phyloP scores from a whole-genome alignment of 495 filamentous ascomycete species.

The Monascus purpureus region DNA sequence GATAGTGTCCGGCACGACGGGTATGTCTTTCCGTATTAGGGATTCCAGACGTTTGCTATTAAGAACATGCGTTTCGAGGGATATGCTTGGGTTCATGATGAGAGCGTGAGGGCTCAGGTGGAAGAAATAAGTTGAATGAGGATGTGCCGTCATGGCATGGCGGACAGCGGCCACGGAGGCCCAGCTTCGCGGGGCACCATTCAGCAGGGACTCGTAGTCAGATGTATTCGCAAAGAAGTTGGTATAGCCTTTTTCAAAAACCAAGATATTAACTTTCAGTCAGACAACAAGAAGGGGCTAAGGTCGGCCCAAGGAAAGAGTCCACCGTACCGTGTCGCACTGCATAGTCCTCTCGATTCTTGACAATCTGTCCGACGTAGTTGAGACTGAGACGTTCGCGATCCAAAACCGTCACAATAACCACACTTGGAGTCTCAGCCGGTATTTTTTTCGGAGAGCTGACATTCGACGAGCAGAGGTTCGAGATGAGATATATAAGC shows the following conservation, averaged over 20 bases:
- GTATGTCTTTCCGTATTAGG: slow-evolving; percentile 71
- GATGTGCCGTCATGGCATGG: slow-evolving; percentile 71
- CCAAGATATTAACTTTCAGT: not conserved
- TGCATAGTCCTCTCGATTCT: slow-evolving; percentile 81
- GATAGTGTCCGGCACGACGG: slow-evolving; percentile 88
- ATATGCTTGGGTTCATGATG: slow-evolving; percentile 74
- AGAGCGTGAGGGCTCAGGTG: slow-evolving; percentile 69
- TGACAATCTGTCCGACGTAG: slow-evolving; percentile 56
- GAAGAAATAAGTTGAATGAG: slow-evolving; percentile 68
- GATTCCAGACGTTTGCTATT: slow-evolving; percentile 48
- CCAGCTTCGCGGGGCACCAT: slow-evolving; percentile 59
- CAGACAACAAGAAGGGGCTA: no score
- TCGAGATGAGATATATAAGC: slow-evolving; percentile 49
- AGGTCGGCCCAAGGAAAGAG: not conserved
- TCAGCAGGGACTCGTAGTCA: slow-evolving; percentile 53
- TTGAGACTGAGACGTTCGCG: slow-evolving; percentile 38
- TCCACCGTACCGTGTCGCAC: slow-evolving; percentile 61
- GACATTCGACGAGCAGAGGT: slow-evolving; percentile 27
- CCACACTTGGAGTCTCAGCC: slow-evolving; percentile 61
- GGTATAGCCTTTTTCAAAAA: slow-evolving; percentile 51
- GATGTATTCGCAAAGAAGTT: slow-evolving; percentile 63
- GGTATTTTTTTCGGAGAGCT: slow-evolving; percentile 28
- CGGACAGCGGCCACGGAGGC: slow-evolving; percentile 70
- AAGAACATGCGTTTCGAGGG: slow-evolving; percentile 58
- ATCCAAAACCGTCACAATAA: slow-evolving; percentile 81